These are phyloP conservation scores for Thozetella sp. DNA, from an alignment of 495 filamentous ascomycete species.

Conservation along the genomic window DNA sequence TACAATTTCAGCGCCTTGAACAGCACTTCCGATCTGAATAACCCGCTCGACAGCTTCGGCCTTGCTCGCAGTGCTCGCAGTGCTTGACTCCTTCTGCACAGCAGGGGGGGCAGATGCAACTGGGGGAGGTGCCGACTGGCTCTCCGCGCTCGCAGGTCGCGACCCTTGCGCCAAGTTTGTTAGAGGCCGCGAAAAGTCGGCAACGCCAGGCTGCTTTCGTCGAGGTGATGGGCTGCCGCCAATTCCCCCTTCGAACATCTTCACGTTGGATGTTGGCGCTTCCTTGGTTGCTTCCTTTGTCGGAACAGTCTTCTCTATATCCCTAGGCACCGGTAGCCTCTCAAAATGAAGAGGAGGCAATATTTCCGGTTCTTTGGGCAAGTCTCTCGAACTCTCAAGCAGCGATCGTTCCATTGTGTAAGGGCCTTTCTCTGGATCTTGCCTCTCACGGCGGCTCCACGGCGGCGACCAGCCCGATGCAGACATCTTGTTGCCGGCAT, in stretches of 20 bases:
- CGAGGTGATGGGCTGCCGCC: background rate
- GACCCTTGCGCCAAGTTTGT: background rate
- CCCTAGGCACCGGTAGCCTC: background rate
- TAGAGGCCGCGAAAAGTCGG: background rate
- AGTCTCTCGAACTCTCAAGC: background rate
- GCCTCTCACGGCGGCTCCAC: background rate
- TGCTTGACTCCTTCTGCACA: background rate
- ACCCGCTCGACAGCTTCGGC: background rate
- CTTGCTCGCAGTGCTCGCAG: background rate
- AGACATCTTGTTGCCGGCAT: background rate
- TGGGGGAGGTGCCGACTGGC: background rate
- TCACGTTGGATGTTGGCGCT: background rate
- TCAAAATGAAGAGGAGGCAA: background rate
- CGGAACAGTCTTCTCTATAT: background rate
- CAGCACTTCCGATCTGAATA: background rate
- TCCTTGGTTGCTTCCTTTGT: background rate
- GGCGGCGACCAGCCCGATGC: background rate
- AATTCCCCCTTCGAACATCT: background rate
- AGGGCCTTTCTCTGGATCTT: background rate
- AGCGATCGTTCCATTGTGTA: background rate
- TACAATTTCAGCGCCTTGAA: background rate
- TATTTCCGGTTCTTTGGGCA: background rate
- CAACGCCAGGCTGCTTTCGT: background rate
- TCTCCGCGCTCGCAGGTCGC: background rate
- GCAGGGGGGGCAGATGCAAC: background rate